Conservation (phyloP, 2,329 filamentous ascomycete genomes). For the Phialophora tarda region DNA sequence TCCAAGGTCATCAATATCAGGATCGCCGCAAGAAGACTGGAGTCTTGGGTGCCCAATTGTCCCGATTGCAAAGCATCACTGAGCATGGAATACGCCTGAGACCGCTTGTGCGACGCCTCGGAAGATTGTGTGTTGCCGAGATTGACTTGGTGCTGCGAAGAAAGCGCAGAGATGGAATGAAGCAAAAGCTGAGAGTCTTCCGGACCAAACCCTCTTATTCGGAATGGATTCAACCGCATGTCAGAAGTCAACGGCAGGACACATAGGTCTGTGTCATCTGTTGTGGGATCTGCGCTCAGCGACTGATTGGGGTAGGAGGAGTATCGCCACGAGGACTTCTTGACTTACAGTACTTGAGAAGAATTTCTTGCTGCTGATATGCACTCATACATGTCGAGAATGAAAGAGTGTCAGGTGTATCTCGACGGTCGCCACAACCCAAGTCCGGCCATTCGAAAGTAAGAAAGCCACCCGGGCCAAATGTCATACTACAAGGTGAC, state of each 20-base stretch:
- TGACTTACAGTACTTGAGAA: too few species aligned
- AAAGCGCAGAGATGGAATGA: constrained; percentile 19
- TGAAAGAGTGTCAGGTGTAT: too few species aligned
- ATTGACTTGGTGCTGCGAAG: constrained; percentile 10
- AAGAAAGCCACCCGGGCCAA: too few species aligned
- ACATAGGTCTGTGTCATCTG: constrained; percentile 24
- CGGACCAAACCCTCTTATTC: constrained; percentile 3
- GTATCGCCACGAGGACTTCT: too few species aligned
- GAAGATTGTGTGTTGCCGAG: not conserved
- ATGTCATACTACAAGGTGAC: too few species aligned
- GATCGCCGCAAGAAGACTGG: not conserved
- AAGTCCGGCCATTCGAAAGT: too few species aligned
- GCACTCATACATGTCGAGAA: too few species aligned
- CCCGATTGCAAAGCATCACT: constrained; percentile 1
- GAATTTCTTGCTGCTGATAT: too few species aligned
- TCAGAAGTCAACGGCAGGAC: constrained; percentile 13
- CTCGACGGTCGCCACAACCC: too few species aligned
- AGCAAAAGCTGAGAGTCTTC: constrained; percentile 16
- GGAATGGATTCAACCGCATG: constrained; percentile 15
- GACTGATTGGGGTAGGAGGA: too few species aligned
- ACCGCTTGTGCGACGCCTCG: not conserved
- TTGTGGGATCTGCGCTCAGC: too few species aligned
- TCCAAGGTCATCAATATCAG: constrained; percentile 7
- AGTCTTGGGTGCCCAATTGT: not conserved
- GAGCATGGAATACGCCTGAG: not conserved